Conservation (phyloP, 768 basidiomycete species). For the Lentinula detonsa region DNA sequence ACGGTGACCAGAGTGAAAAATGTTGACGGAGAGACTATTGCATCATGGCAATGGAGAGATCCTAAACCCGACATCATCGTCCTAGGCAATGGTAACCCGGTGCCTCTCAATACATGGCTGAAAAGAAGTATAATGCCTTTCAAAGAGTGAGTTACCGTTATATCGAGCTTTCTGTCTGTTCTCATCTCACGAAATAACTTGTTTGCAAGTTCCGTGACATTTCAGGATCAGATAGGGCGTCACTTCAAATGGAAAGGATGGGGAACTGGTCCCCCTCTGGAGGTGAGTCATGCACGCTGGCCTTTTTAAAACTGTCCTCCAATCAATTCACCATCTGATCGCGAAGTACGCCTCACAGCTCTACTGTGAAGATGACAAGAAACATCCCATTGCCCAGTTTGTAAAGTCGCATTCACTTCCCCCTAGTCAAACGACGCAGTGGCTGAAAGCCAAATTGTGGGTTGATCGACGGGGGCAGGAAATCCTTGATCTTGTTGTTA, state of each 20-base stretch:
- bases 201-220: constrained; percentile 26
- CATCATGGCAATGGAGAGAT: constrained; percentile 33
- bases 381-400: constrained; percentile 30
- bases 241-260: constrained; percentile 38
- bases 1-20: constrained; percentile 27
- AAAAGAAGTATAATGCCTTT: constrained; percentile 33
- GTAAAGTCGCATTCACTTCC: constrained; percentile 18
- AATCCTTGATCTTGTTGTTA: constrained; percentile 30
- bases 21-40: constrained; percentile 25
- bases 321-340: constrained; percentile 1
- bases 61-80: constrained; percentile 31
- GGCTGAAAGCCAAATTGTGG: constrained; percentile 23
- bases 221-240: constrained; percentile 26
- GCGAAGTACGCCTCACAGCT: constrained; percentile 19
- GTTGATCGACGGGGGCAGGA: constrained; percentile 26
- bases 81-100: constrained; percentile 22
- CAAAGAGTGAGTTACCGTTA: constrained; percentile 21
- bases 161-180: neutral
- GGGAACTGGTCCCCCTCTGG: constrained; percentile 25
- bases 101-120: constrained; percentile 30
- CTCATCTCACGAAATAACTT: neutral
- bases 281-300: constrained; percentile 17
- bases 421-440: constrained; percentile 9
- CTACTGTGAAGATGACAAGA: constrained; percentile 26
- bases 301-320: neutral